phyloP scores from a whole-genome alignment of 2,329 filamentous ascomycete species.

The Calonectria hongkongensis region DNA sequence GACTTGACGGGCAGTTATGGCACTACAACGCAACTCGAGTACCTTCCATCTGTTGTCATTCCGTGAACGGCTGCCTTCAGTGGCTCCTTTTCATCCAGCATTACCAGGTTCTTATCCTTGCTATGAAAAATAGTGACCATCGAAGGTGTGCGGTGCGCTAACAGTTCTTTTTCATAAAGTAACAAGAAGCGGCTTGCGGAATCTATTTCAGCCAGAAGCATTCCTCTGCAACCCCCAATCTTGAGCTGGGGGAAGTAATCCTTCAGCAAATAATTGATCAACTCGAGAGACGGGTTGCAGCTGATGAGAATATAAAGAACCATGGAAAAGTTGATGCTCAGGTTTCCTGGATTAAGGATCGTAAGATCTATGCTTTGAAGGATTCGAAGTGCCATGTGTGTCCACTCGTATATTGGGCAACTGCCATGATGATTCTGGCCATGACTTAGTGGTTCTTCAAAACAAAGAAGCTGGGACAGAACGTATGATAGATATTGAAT shows the following conservation, averaged over 20 bases:
- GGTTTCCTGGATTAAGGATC: not conserved
- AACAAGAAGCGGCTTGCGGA: not conserved
- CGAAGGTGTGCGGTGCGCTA: not conserved
- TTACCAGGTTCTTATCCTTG: not conserved
- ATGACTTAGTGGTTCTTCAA: not conserved
- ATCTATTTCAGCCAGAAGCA: not conserved
- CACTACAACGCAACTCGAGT: too few species aligned
- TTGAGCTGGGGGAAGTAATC: not conserved
- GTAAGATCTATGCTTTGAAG: not conserved
- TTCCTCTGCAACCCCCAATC: not conserved
- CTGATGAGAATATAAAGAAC: not conserved
- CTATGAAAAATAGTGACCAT: slow-evolving; percentile 3
- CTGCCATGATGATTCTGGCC: not conserved
- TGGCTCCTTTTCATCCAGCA: not conserved
- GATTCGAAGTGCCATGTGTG: not conserved
- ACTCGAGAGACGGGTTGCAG: not conserved
- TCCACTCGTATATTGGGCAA: not conserved
- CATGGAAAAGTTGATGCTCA: not conserved
- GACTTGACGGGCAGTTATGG: too few species aligned
- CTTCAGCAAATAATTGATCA: not conserved
- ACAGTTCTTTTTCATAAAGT: slow-evolving; percentile 1
- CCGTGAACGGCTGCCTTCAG: slow-evolving; percentile 3
- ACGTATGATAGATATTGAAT: slow-evolving; percentile 7
- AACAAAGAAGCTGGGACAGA: slow-evolving; percentile 3
- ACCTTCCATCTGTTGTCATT: not conserved